Base-by-base conservation (phyloP, 1,284 basidiomycete genomes). In the Xerocomus cyaneibrunnescens region DNA sequence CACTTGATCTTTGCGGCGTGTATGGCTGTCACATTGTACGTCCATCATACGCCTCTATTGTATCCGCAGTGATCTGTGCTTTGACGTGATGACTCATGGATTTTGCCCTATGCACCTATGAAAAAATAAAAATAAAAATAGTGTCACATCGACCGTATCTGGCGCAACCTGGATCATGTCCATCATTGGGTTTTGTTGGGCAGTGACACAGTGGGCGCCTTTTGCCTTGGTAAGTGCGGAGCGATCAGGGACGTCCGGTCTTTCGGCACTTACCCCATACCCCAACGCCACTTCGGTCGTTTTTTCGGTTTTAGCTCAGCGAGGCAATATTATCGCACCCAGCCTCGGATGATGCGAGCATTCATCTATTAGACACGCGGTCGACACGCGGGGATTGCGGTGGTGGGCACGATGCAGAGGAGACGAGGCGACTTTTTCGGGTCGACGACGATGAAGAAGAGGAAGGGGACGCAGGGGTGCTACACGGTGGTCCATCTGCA, bases 161-260 rank as follows among this genome's bases (percentile, higher is more conserved):
- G 82, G 84, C 0, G 83, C 87, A 19, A 87, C 84, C 0, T 57
- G 82, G 22, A 75, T 92, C 41, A 78, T 92, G 34, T 79, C 83
- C 9, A 56, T 86, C 13, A 80, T 82, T 5, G 90, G 90, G 0
- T 83, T 92, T 57, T 83, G 87, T 10, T 92, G 86, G 86, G 87
- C 88, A 2, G 77, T 92, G 48, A 81, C 84, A 0, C 83, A 84
- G 67, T 92, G 90, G 91, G 88, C 80, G 9, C 88, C 88, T 4
- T 90, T 88, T 66, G 80, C 87, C 1, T 67, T 91, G 63, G 87
- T 89, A 59, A 53, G 82, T 73, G 38, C 6, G 4, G 6, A 7
- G 23, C 25, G 52, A 42, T 44, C 54, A 31, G 45, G 30, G 31
- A 34, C 17, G 34, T 21, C 21, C 4, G 13, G 13, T n/a, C 2